Evolutionary conservation across 2,329 filamentous ascomycete genomes (phyloP).

Genomic region (Ilyonectria sp.): DNA sequence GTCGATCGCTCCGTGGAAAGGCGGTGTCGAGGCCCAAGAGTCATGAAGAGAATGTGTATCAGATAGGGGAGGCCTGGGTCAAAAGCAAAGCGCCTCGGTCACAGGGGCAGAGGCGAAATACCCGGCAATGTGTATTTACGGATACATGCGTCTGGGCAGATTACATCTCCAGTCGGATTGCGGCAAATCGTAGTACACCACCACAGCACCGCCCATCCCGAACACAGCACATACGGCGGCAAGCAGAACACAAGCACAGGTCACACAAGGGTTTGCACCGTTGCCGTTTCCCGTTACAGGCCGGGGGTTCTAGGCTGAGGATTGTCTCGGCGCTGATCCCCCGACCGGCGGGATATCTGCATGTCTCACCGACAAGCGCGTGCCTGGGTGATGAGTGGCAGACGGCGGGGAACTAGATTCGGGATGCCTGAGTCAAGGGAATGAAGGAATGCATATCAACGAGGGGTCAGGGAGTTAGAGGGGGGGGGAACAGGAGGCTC

Average conservation of each 20-base stretch:
- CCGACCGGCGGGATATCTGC: slow-evolving; percentile 27
- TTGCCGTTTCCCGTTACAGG: slow-evolving; percentile 20
- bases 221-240: slow-evolving; percentile 11
- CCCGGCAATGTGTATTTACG: background rate
- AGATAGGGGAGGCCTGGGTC: background rate
- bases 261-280: slow-evolving; percentile 28
- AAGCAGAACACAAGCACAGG: slow-evolving; percentile 24
- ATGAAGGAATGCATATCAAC: slow-evolving; percentile 22
- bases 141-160: slow-evolving; percentile 10
- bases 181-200: background rate
- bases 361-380: slow-evolving; percentile 34
- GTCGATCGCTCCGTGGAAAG: background rate
- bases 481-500: background rate
- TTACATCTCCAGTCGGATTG: slow-evolving; percentile 8
- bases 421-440: slow-evolving; percentile 40
- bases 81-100: background rate
- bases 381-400: slow-evolving; percentile 20
- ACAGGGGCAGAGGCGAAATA: background rate
- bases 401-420: slow-evolving; percentile 8
- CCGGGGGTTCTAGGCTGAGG: background rate
- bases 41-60: background rate
- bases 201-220: slow-evolving; percentile 12
- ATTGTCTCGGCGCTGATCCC: slow-evolving; percentile 37
- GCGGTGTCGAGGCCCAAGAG: slow-evolving; percentile 2
- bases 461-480: background rate